Conservation (phyloP, 2,329 filamentous ascomycete genomes). For the Alternaria gansuensis region DNA sequence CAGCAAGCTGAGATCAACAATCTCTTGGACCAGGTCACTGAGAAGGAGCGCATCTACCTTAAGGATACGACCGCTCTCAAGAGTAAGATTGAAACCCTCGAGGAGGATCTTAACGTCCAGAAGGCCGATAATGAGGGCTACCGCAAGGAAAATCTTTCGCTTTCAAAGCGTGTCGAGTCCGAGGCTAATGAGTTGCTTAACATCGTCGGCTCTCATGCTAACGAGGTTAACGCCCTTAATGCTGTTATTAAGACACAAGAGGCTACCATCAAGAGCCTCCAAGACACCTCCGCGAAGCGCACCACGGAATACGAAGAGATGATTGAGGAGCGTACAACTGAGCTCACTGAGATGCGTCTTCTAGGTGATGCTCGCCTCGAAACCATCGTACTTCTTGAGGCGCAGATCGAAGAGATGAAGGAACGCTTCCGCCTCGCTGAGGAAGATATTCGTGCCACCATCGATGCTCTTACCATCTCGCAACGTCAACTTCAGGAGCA, state of each 20-base stretch:
- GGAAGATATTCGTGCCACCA: conserved; percentile 43
- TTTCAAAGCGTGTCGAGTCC: conserved; percentile 42
- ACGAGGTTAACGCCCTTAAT: conserved; percentile 49
- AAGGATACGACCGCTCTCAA: conserved; percentile 40
- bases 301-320: conserved; percentile 36
- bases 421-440: conserved; percentile 40
- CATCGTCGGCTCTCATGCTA: conserved; percentile 37
- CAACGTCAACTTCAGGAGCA: conserved; percentile 43
- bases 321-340: conserved; percentile 38
- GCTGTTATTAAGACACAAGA: conserved; percentile 51
- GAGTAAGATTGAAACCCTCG: conserved; percentile 35
- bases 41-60: conserved; percentile 39
- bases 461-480: conserved; percentile 41
- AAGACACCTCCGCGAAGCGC: conserved; percentile 35
- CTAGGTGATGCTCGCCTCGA: conserved; percentile 47
- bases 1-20: conserved; percentile 52
- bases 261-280: conserved; percentile 51
- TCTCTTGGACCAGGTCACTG: conserved; percentile 41
- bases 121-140: conserved; percentile 40
- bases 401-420: conserved; percentile 47
- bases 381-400: conserved; percentile 44
- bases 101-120: conserved; percentile 31
- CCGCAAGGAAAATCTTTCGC: conserved; percentile 39
- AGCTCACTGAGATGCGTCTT: conserved; percentile 49
- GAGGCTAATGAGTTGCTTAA: conserved; percentile 45